Evolutionary conservation across 768 basidiomycete genomes (phyloP).

Genomic region (Russula lepida): DNA sequence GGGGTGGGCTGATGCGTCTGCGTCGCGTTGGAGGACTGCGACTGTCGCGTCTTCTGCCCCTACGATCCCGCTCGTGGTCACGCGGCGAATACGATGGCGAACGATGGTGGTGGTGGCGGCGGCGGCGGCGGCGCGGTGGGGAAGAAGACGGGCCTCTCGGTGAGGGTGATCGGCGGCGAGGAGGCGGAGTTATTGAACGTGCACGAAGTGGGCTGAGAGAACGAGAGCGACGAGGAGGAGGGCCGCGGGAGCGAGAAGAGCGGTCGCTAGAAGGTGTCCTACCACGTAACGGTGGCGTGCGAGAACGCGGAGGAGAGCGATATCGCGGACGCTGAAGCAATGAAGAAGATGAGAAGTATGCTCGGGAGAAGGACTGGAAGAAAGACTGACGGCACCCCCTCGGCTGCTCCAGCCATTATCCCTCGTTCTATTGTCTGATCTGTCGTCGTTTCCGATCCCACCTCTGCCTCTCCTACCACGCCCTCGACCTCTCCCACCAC

Average conservation of each 20-base stretch:
- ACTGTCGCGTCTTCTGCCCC: conserved; percentile 30
- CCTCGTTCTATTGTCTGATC: conserved; percentile 35
- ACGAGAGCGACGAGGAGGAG: conserved; percentile 30
- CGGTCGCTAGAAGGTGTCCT: conserved; percentile 28
- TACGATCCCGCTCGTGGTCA: conserved; percentile 26
- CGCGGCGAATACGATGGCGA: conserved; percentile 45
- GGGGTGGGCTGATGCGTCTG: conserved; percentile 24
- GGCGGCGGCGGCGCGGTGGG: conserved; percentile 28
- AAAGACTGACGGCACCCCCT: conserved; percentile 44
- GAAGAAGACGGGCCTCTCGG: conserved; percentile 19
- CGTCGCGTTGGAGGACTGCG: conserved; percentile 44
- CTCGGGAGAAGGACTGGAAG: conserved; percentile 17
- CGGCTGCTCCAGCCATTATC: conserved; percentile 63
- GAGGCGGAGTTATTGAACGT: conserved; percentile 14
- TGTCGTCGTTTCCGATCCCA: conserved; percentile 37
- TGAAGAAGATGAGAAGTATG: conserved; percentile 20
- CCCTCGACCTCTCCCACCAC: conserved; percentile 53
- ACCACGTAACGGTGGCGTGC: conserved; percentile 24
- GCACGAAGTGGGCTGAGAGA: conserved; percentile 20
- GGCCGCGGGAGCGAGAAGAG: conserved; percentile 36
- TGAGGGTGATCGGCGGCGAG: conserved; percentile 23
- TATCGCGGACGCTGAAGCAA: conserved; percentile 39
- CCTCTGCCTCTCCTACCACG: conserved; percentile 41
- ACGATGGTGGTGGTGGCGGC: conserved; percentile 37
- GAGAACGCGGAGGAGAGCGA: conserved; percentile 35